Evolutionary conservation across 805 yeast species (phyloP).

Genomic region (Peterozyma toletana): DNA sequence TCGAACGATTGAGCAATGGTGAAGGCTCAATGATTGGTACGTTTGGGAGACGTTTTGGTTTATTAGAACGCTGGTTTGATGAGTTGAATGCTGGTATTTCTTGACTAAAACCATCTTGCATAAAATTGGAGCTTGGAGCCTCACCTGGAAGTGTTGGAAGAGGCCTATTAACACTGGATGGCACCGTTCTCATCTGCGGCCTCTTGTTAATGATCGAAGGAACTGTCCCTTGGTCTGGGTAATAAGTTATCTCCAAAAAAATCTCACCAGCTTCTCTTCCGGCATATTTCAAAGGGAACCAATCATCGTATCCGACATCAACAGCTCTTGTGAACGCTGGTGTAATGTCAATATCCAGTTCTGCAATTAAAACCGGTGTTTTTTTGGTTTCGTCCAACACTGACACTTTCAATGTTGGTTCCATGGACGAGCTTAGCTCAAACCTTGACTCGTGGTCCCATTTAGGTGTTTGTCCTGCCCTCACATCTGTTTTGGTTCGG

Average conservation of each 20-base stretch:
- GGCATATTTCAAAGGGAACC: slow-evolving; percentile 69
- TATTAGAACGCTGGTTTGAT: too few species aligned
- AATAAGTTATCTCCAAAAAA: slow-evolving; percentile 86
- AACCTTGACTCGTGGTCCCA: slow-evolving; percentile 79
- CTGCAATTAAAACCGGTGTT: slow-evolving; percentile 84
- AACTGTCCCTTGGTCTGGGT: slow-evolving; percentile 41
- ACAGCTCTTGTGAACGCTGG: slow-evolving; percentile 61
- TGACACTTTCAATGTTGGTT: slow-evolving; percentile 59
- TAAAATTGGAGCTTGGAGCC: not conserved
- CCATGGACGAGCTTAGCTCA: slow-evolving; percentile 54
- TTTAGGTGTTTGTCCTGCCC: slow-evolving; percentile 93
- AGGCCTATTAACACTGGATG: slow-evolving; percentile 9
- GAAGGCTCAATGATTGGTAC: too few species aligned
- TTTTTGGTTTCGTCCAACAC: slow-evolving; percentile 80
- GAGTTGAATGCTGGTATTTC: too few species aligned
- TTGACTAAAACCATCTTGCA: slow-evolving; percentile 1
- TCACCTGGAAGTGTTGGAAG: slow-evolving; percentile 21
- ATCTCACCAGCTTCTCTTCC: slow-evolving; percentile 82
- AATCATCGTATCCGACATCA: slow-evolving; percentile 73
- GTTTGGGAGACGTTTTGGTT: too few species aligned
- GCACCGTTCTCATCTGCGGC: slow-evolving; percentile 3
- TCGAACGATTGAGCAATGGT: too few species aligned
- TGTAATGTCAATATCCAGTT: slow-evolving; percentile 68
- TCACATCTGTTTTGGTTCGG: slow-evolving; percentile 63
- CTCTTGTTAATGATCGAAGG: slow-evolving; percentile 10